phyloP scores from a whole-genome alignment of 2,329 filamentous ascomycete species.

The Xylaria sp. region DNA sequence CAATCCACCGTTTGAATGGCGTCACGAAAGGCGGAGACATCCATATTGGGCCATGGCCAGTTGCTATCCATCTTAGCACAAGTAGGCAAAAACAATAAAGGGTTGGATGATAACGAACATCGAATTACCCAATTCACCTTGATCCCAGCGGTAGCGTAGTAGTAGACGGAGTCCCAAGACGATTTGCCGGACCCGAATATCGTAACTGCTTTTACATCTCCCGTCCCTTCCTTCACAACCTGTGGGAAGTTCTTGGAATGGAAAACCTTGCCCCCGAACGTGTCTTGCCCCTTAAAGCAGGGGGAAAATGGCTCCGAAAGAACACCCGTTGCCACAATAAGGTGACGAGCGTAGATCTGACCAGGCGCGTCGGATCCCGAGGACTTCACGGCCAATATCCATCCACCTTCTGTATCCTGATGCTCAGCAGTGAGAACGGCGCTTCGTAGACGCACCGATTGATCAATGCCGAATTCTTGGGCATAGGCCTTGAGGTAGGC shows the following conservation, averaged over 20 bases:
- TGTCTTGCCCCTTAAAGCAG: slow-evolving; percentile 58
- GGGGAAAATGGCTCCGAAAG: slow-evolving; percentile 68
- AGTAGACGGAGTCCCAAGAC: slow-evolving; percentile 71
- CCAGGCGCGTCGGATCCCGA: slow-evolving; percentile 39
- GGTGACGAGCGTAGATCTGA: slow-evolving; percentile 55
- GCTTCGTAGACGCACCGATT: slow-evolving; percentile 61
- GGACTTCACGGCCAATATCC: slow-evolving; percentile 44
- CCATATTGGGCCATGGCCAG: slow-evolving; percentile 66
- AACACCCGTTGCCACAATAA: slow-evolving; percentile 71
- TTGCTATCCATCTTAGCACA: slow-evolving; percentile 42
- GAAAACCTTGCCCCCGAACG: slow-evolving; percentile 65
- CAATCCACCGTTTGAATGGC: slow-evolving; percentile 61
- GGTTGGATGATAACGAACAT: slow-evolving; percentile 31
- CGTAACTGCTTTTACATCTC: slow-evolving; percentile 54
- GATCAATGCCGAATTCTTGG: slow-evolving; percentile 61
- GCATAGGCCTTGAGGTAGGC: slow-evolving; percentile 68
- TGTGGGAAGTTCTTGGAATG: slow-evolving; percentile 65
- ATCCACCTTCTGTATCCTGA: slow-evolving; percentile 54
- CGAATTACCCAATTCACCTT: slow-evolving; percentile 69
- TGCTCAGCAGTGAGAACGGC: slow-evolving; percentile 63
- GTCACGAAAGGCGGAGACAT: slow-evolving; percentile 63
- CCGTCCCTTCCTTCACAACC: slow-evolving; percentile 50
- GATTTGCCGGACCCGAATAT: slow-evolving; percentile 72
- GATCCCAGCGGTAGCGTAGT: slow-evolving; percentile 63
- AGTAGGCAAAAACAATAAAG: not conserved